These are phyloP conservation scores for Gilbertella persicaria DNA, from an alignment of 371 early-diverging fungal species.

Conservation along the genomic window DNA sequence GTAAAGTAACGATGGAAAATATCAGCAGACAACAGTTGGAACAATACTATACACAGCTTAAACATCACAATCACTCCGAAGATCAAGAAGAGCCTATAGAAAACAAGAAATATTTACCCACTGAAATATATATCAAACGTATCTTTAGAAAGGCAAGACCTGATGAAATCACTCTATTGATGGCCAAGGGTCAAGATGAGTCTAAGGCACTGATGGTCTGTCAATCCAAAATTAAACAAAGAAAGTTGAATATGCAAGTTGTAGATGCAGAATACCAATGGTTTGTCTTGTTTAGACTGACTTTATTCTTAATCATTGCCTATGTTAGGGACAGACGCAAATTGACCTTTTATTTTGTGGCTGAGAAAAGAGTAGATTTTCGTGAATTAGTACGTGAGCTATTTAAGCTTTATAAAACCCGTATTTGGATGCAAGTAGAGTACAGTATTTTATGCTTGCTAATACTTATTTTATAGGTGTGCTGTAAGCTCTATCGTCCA, in stretches of 20 bases:
- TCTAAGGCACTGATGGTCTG: slow-evolving; percentile 88
- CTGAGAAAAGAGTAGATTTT: slow-evolving; percentile 97
- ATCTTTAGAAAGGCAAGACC: slow-evolving; percentile 83
- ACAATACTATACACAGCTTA: slow-evolving; percentile 13
- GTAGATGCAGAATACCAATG: slow-evolving; percentile 98
- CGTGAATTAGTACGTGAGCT: slow-evolving; percentile 97
- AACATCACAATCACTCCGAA: slow-evolving; percentile 15
- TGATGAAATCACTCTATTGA: slow-evolving; percentile 76
- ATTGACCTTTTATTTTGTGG: slow-evolving; percentile 93
- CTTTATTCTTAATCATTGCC: background rate
- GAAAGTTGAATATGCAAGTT: slow-evolving; percentile 92
- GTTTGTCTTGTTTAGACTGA: slow-evolving; percentile 36
- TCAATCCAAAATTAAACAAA: slow-evolving; percentile 87
- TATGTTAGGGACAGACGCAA: slow-evolving; percentile 95
- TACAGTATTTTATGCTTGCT: background rate
- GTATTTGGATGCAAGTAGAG: slow-evolving; percentile 98
- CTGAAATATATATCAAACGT: slow-evolving; percentile 47
- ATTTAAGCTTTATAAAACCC: slow-evolving; percentile 98
- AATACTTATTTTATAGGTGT: slow-evolving; percentile 16
- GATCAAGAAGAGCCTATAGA: slow-evolving; percentile 58
- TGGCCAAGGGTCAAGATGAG: slow-evolving; percentile 88
- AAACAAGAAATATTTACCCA: slow-evolving; percentile 64
- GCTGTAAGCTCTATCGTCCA: slow-evolving; percentile 20
- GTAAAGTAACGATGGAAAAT: slow-evolving; percentile 63
- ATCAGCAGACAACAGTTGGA: slow-evolving; percentile 24